Evolutionary conservation across 208 protist genomes (phyloP).

Genomic region (Acanthamoeba royreba): DNA sequence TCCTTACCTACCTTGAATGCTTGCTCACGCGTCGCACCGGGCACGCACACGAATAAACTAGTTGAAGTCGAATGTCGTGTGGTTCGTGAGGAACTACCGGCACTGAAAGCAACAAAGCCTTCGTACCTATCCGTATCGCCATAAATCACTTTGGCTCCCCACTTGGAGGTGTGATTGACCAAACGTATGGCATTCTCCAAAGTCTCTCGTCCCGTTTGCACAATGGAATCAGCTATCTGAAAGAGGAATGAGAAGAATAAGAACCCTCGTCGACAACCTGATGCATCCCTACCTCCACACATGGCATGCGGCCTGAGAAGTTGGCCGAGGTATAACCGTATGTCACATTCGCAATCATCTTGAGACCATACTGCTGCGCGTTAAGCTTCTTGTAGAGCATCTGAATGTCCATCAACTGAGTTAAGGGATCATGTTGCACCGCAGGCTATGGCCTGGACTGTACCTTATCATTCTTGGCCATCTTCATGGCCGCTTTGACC

Average conservation of each 20-base stretch:
- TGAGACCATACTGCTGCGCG: constrained; percentile 83
- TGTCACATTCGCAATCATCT: constrained; percentile 89
- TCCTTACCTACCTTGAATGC: constrained; percentile 80
- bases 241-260: neutral
- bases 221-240: constrained; percentile 82
- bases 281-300: constrained; percentile 72
- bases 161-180: constrained; percentile 53
- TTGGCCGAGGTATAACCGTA: constrained; percentile 87
- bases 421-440: neutral
- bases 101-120: neutral
- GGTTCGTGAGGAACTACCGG: neutral
- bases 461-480: constrained; percentile 44
- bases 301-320: constrained; percentile 89
- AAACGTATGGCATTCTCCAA: constrained; percentile 75
- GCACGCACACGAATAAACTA: constrained; percentile 70
- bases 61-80: neutral
- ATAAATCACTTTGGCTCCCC: constrained; percentile 82
- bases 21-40: constrained; percentile 69
- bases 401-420: neutral
- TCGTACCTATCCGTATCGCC: constrained; percentile 85
- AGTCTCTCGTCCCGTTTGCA: constrained; percentile 80
- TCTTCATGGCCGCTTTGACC: constrained; percentile 80
- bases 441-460: neutral
- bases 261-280: neutral
- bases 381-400: constrained; percentile 68